Base-by-base conservation (phyloP, 148 eudicot genomes). In the Gaultheria prostrata region DNA sequence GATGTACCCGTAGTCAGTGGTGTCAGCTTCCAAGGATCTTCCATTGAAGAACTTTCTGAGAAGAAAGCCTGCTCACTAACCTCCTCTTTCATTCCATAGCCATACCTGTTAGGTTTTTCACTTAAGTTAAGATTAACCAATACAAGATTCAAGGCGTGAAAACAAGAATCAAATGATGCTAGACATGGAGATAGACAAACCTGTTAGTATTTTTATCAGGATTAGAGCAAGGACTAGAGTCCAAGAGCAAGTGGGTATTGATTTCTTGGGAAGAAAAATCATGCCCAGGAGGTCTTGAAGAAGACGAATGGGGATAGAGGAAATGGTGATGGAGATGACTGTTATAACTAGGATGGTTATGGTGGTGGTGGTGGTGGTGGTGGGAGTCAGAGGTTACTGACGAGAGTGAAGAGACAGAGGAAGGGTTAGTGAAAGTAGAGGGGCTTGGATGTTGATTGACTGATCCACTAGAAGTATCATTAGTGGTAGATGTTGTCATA, bases 271-370 rank as follows among this genome's bases (percentile, higher is more conserved):
- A 76, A 4, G 89, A 84, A 14, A 84, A 85, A n/a, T 78, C 89
- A 89, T 71, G 28, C 57, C 83, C 83, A 13, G 85, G 79, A 67
- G 87, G 76, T 48, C 88, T 86, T 6, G 90, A 73, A 35, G 92
- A 84, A n/a, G 94, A 82, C 67, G 89, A 86, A 71, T 90, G 82
- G 26, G 90, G 88, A 73, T 89, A 89, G 59, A 87, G 81, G 72
- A 86, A 86, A 69, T 82, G 84, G 69, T 80, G 85, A 76, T 73
- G 77, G 49, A 56, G 78, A 78, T 67, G 70, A 35, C 80, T 13
- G 33, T 80, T 85, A 50, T 85, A 71, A 59, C 71, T 77, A 43
- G 85, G 76, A 82, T 67, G 54, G n/a, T 80, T 71, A 6, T 39
- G 43, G 57, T 78, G 86, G 45, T 70, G 15, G 43, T 39, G 43